A percentile compares a stretch with the other conserved stretches of the same genome.
Evolutionary conservation across 495 filamentous ascomycete genomes (phyloP).

Genomic region (Xylaria nigripes): DNA sequence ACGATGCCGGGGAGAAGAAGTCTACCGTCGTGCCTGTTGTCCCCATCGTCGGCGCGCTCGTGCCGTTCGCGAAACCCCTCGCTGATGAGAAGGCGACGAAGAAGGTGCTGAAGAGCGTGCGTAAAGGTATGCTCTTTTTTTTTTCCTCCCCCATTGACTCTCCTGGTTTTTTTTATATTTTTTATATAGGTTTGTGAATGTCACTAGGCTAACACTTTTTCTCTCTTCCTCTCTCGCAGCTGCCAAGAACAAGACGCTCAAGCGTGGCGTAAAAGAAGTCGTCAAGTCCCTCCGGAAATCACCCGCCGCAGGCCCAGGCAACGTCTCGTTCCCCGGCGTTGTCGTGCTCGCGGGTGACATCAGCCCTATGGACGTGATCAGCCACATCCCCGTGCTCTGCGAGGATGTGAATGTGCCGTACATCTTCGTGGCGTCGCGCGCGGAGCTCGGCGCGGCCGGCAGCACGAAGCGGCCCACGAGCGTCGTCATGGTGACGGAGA

Average conservation of each 20-base stretch:
- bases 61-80: slow-evolving; percentile 89
- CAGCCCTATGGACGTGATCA: slow-evolving; percentile 94
- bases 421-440: slow-evolving; percentile 78
- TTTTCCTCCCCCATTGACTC: too few species aligned
- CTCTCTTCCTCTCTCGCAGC: slow-evolving; percentile 47
- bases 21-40: slow-evolving; percentile 39
- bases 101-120: slow-evolving; percentile 87
- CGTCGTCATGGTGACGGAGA: slow-evolving; percentile 74
- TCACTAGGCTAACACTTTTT: not conserved
- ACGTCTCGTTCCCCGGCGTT: slow-evolving; percentile 55
- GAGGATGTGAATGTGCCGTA: slow-evolving; percentile 96
- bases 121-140: slow-evolving; percentile 63
- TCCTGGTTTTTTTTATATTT: not conserved
- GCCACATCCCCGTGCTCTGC: slow-evolving; percentile 92
- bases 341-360: slow-evolving; percentile 94
- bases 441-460: slow-evolving; percentile 83
- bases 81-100: slow-evolving; percentile 85
- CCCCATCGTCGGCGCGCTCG: slow-evolving; percentile 59
- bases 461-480: slow-evolving; percentile 92
- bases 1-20: slow-evolving; percentile 26
- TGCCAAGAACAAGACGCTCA: slow-evolving; percentile 84
- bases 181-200: not conserved
- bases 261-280: slow-evolving; percentile 96
- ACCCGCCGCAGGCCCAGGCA: slow-evolving; percentile 47
- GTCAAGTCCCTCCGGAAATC: slow-evolving; percentile 94